These are phyloP conservation scores for Linnemannia zychae DNA, from an alignment of 192 early-diverging fungal species.

Conservation along the genomic window DNA sequence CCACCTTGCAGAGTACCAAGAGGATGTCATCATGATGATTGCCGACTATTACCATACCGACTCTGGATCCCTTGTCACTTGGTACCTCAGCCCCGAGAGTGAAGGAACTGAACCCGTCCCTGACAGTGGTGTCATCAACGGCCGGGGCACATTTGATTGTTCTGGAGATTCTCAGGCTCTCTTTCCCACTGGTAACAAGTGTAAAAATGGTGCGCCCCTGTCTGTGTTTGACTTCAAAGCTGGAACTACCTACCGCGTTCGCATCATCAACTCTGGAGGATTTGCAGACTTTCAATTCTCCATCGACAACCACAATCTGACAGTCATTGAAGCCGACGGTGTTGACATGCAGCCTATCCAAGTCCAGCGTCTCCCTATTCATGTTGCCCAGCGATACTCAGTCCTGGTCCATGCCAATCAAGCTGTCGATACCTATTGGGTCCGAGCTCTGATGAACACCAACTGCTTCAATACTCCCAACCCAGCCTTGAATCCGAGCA, in stretches of 20 bases:
- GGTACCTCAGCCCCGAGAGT: conserved; percentile 48
- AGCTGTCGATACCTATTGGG: conserved; percentile 55
- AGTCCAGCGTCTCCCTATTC: conserved; percentile 50
- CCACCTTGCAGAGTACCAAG: conserved; percentile 49
- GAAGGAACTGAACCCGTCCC: conserved; percentile 47
- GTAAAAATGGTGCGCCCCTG: conserved; percentile 12
- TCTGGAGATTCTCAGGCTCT: conserved; percentile 16
- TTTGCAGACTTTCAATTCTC: conserved; percentile 55
- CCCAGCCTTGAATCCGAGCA: conserved; percentile 27
- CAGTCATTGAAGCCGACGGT: conserved; percentile 60
- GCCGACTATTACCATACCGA: conserved; percentile 53
- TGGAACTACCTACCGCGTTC: conserved; percentile 40
- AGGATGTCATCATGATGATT: conserved; percentile 60
- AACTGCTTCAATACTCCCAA: conserved; percentile 47
- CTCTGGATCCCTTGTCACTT: conserved; percentile 37
- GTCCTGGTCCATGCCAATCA: conserved; percentile 62
- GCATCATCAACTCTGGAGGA: conserved; percentile 54
- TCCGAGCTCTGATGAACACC: conserved; percentile 55
- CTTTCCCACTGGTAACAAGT: conserved; percentile 31
- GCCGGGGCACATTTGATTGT: conserved; percentile 32
- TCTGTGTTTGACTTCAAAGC: conserved; percentile 42
- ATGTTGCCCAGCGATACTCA: conserved; percentile 63
- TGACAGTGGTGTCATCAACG: conserved; percentile 40
- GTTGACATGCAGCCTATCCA: conserved; percentile 39
- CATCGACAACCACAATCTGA: conserved; percentile 58